Evolutionary conservation across 345 rosid genomes (phyloP).

Genomic region (Diplotaxis tenuifolia): DNA sequence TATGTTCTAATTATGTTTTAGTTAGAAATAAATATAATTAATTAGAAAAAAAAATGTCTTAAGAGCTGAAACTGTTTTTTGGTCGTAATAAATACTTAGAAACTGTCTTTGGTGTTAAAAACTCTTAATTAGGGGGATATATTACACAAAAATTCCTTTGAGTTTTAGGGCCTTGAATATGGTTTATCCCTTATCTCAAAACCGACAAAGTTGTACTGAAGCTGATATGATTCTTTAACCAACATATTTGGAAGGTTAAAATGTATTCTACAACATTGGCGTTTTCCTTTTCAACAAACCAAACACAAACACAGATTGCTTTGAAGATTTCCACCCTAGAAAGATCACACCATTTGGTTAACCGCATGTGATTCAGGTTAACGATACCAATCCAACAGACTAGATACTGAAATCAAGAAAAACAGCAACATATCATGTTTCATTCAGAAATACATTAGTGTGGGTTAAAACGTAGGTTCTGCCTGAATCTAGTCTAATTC

Average conservation of each 20-base stretch:
- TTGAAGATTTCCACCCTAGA: neutral
- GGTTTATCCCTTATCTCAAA: neutral
- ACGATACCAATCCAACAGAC: neutral
- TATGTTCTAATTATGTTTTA: neutral
- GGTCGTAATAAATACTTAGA: too few species aligned
- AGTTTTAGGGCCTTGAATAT: neutral
- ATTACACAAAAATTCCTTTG: too few species aligned
- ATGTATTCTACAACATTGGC: neutral
- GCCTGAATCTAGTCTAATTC: neutral
- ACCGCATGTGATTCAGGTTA: neutral
- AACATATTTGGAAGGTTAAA: neutral
- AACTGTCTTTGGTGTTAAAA: too few species aligned
- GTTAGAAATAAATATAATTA: too few species aligned
- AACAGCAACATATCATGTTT: neutral
- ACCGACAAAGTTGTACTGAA: neutral
- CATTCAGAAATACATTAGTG: neutral
- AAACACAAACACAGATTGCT: neutral
- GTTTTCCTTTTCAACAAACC: neutral
- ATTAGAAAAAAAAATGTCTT: neutral
- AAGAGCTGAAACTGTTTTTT: too few species aligned
- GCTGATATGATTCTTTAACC: neutral
- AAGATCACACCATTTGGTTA: neutral
- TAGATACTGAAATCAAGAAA: neutral
- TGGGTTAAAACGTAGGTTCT: neutral
- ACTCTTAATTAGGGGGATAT: too few species aligned